phyloP scores from a whole-genome alignment of 2,329 filamentous ascomycete genomes.

The Claviceps digitariae region DNA sequence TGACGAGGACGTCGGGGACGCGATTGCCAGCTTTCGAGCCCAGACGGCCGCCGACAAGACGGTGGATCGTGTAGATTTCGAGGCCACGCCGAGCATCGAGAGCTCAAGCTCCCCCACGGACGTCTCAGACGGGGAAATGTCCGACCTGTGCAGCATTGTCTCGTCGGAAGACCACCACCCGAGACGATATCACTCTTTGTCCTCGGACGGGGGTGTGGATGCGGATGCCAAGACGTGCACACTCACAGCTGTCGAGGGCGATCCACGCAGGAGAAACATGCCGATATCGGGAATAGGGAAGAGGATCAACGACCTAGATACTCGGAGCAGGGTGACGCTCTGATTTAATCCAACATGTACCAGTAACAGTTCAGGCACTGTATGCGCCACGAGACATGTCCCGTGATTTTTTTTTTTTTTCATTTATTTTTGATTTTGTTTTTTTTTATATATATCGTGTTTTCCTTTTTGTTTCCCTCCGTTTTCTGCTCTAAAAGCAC shows the following conservation, averaged over 20 bases:
- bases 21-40: slow-evolving; percentile 26
- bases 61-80: slow-evolving; percentile 17
- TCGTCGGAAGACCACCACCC: slow-evolving; percentile 24
- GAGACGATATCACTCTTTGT: background rate
- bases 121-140: slow-evolving; percentile 33
- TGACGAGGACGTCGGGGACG: slow-evolving; percentile 28
- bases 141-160: slow-evolving; percentile 28
- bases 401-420: no score
- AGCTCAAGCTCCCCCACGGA: slow-evolving; percentile 18
- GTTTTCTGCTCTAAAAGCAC: no score
- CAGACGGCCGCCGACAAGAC: slow-evolving; percentile 10
- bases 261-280: slow-evolving; percentile 14
- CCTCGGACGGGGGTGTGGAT: slow-evolving; percentile 20
- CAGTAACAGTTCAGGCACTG: no score
- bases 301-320: no score
- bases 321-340: no score
- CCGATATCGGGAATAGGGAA: no score
- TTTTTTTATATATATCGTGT: no score
- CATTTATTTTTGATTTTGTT: no score
- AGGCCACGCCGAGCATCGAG: slow-evolving; percentile 29
- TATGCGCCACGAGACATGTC: no score
- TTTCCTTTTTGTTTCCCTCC: no score
- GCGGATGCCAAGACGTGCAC: slow-evolving; percentile 18
- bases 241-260: slow-evolving; percentile 24
- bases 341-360: no score